Base-by-base conservation (phyloP, 1,284 basidiomycete species). In the Boletus sp. region DNA sequence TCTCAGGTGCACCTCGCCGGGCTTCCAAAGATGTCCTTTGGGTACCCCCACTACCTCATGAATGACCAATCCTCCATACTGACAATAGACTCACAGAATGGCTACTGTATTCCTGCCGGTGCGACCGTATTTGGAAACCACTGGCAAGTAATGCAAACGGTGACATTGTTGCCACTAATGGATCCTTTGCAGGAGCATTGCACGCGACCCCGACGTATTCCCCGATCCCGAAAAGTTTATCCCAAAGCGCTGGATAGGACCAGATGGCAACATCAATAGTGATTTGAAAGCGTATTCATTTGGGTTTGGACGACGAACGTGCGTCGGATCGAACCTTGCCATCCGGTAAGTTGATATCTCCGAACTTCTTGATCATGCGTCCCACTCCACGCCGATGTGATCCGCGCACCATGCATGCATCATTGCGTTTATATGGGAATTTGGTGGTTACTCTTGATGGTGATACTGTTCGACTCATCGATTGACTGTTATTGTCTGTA, bases 291-390 rank as follows among this genome's bases (percentile, higher is more conserved):
- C 78, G 4, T 86, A 79, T 65, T 78, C 81, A 23, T 89, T 86
- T 64, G 87, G 87, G 0, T 88, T 87, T 64, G 87, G 87, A 13
- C 74, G 87, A 38, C 76, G 82, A 44, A 80, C 87, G 0, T 88
- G 86, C 61, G 85, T 86, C 0, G 87, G 87, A 4, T 80, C 83
- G 61, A 79, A 85, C 68, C 80, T 88, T 27, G 86, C 86, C 4
- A 77, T 60, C 1, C 59, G 71, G 72, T 70, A 21, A 54, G 68
- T 52, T 5, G 4, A 23, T 40, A 16, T 6, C 17, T 8, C 19
- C 6, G 7, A 35, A 21, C 11, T 35, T 13, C 31, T 11, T 46
- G 54, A 19, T 5, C 17, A n/a, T 11, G n/a, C 30, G 6, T 23
- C 8, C 14, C n/a, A 35, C 19, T 21, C 37, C 8, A n/a, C 19